Conservation (phyloP, 1,139 yeast species). For the Hyphopichia pseudoburtonii region DNA sequence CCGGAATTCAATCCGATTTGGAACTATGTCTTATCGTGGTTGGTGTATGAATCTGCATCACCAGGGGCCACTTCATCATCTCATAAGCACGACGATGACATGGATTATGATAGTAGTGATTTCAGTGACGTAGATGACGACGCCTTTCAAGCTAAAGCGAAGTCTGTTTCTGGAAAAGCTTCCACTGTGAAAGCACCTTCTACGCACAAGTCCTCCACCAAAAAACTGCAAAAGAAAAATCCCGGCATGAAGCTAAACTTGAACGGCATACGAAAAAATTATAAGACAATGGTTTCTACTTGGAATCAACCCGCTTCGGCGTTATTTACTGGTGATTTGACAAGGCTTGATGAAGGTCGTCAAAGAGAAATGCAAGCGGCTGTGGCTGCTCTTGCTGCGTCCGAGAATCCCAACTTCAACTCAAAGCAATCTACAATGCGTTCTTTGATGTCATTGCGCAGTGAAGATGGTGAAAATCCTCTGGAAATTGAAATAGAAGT, state of each 20-base stretch:
- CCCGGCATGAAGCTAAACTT: constrained; percentile 9
- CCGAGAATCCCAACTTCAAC: not conserved
- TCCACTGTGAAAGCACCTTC: not conserved
- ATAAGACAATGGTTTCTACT: constrained; percentile 22
- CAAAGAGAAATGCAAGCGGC: constrained; percentile 3
- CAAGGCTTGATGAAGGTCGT: not conserved
- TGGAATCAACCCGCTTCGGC: constrained; percentile 39
- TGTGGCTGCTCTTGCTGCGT: constrained; percentile 3
- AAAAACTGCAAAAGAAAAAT: constrained; percentile 9
- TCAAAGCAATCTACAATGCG: constrained; percentile 1
- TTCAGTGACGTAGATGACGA: constrained; percentile 9
- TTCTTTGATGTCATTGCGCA: too few relatives aligned
- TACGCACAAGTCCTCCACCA: too few relatives aligned
- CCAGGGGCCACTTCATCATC: constrained; percentile 1
- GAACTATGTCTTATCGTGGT: constrained; percentile 40
- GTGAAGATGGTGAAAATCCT: constrained; percentile 7
- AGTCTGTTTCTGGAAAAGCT: constrained; percentile 2
- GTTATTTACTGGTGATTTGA: constrained; percentile 13
- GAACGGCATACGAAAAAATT: constrained; percentile 21
- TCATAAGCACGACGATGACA: not conserved
- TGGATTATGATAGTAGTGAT: constrained; percentile 5
- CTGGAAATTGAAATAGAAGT: constrained; percentile 34
- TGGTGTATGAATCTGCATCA: constrained; percentile 30
- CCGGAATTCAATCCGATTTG: constrained; percentile 37
- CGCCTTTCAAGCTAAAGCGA: constrained; percentile 1